These are phyloP conservation scores for Lablab purpureus DNA, from an alignment of 306 rosid species.

Conservation along the genomic window DNA sequence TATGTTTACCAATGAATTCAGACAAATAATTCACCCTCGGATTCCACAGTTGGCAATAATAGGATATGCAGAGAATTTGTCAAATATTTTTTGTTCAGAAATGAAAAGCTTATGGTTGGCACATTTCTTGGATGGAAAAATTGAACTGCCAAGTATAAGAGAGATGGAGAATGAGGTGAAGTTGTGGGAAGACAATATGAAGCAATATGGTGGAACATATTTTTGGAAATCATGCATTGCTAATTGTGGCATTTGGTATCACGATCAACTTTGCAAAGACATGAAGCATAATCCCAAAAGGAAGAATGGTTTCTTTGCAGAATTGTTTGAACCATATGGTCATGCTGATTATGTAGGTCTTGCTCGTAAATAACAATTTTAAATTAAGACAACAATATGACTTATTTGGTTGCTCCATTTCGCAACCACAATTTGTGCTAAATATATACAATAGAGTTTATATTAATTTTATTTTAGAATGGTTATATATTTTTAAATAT, in stretches of 20 bases:
- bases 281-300: conserved; percentile 54
- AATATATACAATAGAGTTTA: too few relatives aligned
- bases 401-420: too few relatives aligned
- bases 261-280: conserved; percentile 61
- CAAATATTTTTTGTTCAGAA: conserved; percentile 46
- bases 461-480: too few relatives aligned
- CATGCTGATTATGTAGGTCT: conserved; percentile 54
- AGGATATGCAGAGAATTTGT: conserved; percentile 56
- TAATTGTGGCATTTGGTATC: conserved; percentile 48
- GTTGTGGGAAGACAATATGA: conserved; percentile 52
- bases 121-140: conserved; percentile 51
- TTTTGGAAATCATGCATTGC: conserved; percentile 50
- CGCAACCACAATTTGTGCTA: too few relatives aligned
- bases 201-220: conserved; percentile 36
- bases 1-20: conserved; percentile 9
- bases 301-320: conserved; percentile 45
- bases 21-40: conserved; percentile 53
- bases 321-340: conserved; percentile 59
- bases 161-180: conserved; percentile 56
- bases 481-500: too few relatives aligned
- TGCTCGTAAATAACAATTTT: neutral
- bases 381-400: too few relatives aligned
- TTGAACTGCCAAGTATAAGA: conserved; percentile 56
- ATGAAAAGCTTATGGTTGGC: conserved; percentile 59
- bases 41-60: conserved; percentile 57